Percentiles rank a stretch among this genome's conserved stretches.
Conservation (phyloP, 306 rosid species). For the Trifolium dubium region DNA sequence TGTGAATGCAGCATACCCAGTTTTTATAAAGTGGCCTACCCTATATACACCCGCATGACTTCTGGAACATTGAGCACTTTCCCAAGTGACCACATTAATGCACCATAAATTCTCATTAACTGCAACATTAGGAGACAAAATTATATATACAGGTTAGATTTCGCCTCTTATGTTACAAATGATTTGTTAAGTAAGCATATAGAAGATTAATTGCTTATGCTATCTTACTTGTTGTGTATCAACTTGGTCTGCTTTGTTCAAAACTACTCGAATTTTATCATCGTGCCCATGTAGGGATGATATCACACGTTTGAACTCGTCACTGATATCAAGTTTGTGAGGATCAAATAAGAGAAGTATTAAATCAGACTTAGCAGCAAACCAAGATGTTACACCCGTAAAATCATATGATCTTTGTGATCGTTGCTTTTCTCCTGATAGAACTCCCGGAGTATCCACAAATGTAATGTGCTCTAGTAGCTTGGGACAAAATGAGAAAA, state of each 20-base stretch:
- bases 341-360: conserved; percentile 94
- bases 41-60: conserved; percentile 89
- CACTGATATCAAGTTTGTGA: conserved; percentile 96
- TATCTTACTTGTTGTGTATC: conserved; percentile 89
- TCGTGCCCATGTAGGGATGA: conserved; percentile 86
- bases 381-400: conserved; percentile 97
- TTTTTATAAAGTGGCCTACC: conserved; percentile 55
- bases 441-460: conserved; percentile 97
- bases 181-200: conserved; percentile 1
- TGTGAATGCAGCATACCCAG: too few species aligned
- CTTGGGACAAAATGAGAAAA: conserved; percentile 44
- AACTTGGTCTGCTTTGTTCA: conserved; percentile 92
- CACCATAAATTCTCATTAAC: conserved; percentile 98
- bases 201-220: not conserved
- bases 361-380: conserved; percentile 92
- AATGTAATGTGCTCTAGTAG: conserved; percentile 85
- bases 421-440: conserved; percentile 97
- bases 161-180: not conserved
- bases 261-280: conserved; percentile 89
- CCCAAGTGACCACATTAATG: conserved; percentile 99
- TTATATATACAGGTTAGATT: not conserved
- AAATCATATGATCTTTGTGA: conserved; percentile 88
- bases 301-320: conserved; percentile 95
- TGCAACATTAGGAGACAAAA: conserved; percentile 40
- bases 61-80: conserved; percentile 93